These are phyloP conservation scores for Ceratobasidium sp. DNA, from an alignment of 1,284 basidiomycete species.

Conservation along the genomic window DNA sequence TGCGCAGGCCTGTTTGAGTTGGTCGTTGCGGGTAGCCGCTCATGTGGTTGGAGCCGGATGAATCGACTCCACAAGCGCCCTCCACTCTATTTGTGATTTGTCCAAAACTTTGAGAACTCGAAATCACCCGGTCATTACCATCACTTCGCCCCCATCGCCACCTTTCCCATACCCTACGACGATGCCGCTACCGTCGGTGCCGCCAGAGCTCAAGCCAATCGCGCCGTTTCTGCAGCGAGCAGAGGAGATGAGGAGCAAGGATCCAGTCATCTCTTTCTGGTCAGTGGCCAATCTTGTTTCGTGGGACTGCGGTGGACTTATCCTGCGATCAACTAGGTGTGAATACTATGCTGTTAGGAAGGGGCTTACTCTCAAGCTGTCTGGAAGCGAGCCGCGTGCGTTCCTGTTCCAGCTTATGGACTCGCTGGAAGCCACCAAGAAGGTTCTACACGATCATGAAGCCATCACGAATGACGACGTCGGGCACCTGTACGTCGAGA, in stretches of 20 bases:
- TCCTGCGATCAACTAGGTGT: slow-evolving; percentile 16
- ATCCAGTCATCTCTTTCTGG: slow-evolving; percentile 50
- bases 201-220: slow-evolving; percentile 48
- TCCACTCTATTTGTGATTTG: slow-evolving; percentile 31
- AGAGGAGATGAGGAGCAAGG: slow-evolving; percentile 49
- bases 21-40: no score
- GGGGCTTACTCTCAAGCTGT: slow-evolving; percentile 30
- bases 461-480: slow-evolving; percentile 45
- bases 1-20: not conserved
- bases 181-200: slow-evolving; percentile 31
- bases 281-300: not conserved
- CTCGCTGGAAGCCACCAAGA: slow-evolving; percentile 45
- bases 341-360: slow-evolving; percentile 44
- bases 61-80: no score
- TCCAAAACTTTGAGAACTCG: slow-evolving; percentile 44
- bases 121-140: slow-evolving; percentile 11
- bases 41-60: no score
- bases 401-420: slow-evolving; percentile 38
- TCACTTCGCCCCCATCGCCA: slow-evolving; percentile 1
- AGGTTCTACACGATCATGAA: slow-evolving; percentile 29
- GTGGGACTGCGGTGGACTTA: slow-evolving; percentile 13
- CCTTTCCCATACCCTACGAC: slow-evolving; percentile 5
- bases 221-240: slow-evolving; percentile 50
- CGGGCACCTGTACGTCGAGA: slow-evolving; percentile 49
- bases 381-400: slow-evolving; percentile 5